Base-by-base conservation (phyloP, 176 grass and related monocot genomes). In the Aegilops sharonensis region DNA sequence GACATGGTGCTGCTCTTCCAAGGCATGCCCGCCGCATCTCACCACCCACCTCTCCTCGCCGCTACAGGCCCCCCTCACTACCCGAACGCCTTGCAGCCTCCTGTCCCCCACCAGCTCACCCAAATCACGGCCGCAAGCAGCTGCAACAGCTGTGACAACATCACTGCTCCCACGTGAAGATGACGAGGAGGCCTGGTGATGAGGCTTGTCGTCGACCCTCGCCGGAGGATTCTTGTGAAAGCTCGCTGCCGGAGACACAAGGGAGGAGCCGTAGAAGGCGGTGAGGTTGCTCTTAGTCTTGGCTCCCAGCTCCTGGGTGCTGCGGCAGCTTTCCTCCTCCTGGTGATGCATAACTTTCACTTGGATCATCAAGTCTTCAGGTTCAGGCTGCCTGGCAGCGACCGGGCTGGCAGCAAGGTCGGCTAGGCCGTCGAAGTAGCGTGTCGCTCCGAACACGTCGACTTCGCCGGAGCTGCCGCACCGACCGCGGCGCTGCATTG, bases 1-100 rank as follows among this genome's bases (percentile, higher is more conserved):
- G 43, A 31, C 12, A 48, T 63, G 72, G 71, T 37, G 34, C 9
- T 47, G 43, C 45, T 83, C 52, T 31, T 64, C 62, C 81, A 54
- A 31, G 42, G 13, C 13, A 18, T 5, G 15, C 13, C 31, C 74
- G 39, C 32, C 3, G 43, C 84, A 90, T 68, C 34, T 83, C 18
- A 90, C 84, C 56, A 90, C 85, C 85, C 89, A 90, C 68, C 75
- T 87, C 74, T 90, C 75, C 66, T 83, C 80, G 10, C 18, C 66
- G 5, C 25, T 65, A 11, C 71, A 8, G 47, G 17, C 74, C 25
- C 52, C 39, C 43, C 75, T 90, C 34, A 90, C 80, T 7, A 90
- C 75, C 35, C 45, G 83, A 23, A 90, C 47, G 11, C 80, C 85
- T 8, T 90, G 80, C 67, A 90, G 21, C 85, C 89, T 79, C 80